These are phyloP conservation scores for Baorangia bicolor DNA, from an alignment of 768 basidiomycete genomes.

Conservation along the genomic window DNA sequence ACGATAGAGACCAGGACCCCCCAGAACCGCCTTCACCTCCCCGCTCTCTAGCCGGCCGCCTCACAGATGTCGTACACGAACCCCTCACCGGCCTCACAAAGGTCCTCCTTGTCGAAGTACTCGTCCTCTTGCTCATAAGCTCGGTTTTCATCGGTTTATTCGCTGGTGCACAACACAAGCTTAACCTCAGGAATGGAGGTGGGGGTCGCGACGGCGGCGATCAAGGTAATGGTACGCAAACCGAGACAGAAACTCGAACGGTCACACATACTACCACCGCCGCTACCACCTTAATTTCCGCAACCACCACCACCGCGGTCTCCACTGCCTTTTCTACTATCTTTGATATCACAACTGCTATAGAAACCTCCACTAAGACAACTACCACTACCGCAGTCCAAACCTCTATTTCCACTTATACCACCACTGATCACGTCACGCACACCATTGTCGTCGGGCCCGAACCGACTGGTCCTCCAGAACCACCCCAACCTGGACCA, in stretches of 20 bases:
- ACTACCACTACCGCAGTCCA: conserved; percentile 38
- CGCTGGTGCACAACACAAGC: conserved; percentile 81
- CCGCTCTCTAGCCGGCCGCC: conserved; percentile 26
- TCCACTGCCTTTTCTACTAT: conserved; percentile 33
- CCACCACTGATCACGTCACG: conserved; percentile 36
- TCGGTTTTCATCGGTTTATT: conserved; percentile 93
- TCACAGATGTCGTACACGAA: conserved; percentile 63
- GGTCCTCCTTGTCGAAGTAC: conserved; percentile 69
- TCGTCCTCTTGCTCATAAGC: conserved; percentile 77
- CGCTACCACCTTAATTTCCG: conserved; percentile 29
- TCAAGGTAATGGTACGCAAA: conserved; percentile 35
- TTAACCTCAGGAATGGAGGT: conserved; percentile 49
- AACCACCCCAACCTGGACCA: conserved; percentile 58
- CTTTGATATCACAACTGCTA: conserved; percentile 35
- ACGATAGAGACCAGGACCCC: conserved; percentile 39
- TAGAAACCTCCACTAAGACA: conserved; percentile 42
- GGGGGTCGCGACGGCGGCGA: conserved; percentile 24
- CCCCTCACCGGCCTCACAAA: conserved; percentile 83
- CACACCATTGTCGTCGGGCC: conserved; percentile 42
- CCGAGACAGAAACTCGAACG: conserved; percentile 33
- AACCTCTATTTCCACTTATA: conserved; percentile 40
- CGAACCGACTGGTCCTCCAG: conserved; percentile 42
- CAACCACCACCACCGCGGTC: conserved; percentile 36
- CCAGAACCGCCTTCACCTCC: conserved; percentile 38
- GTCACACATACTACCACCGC: conserved; percentile 34